phyloP scores from a whole-genome alignment of 495 filamentous ascomycete genomes.

The Bombardia bombarda region DNA sequence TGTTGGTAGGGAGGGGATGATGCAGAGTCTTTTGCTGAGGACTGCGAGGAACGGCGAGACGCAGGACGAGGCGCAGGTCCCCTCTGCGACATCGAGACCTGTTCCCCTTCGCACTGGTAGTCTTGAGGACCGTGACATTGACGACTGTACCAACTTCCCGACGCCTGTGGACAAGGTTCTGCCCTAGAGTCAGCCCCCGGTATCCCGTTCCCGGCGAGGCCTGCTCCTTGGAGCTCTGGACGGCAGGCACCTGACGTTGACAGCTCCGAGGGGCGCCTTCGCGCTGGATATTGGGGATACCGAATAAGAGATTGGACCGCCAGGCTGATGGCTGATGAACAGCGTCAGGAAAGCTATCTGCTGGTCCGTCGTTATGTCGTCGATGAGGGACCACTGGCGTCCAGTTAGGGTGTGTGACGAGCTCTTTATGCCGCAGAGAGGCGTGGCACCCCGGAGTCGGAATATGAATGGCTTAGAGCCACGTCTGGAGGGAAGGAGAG shows the following conservation, averaged over 20 bases:
- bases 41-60: constrained; percentile 30
- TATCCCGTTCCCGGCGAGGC: constrained; percentile 23
- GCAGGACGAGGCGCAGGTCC: constrained; percentile 39
- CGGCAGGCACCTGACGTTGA: constrained; percentile 10
- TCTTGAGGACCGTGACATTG: constrained; percentile 47
- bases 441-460: constrained; percentile 3
- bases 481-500: constrained; percentile 2
- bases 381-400: constrained; percentile 1
- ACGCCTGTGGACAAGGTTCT: constrained; percentile 8
- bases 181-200: constrained; percentile 18
- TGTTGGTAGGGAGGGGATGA: constrained; percentile 20
- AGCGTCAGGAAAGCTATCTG: background rate
- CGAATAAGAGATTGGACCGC: constrained; percentile 23
- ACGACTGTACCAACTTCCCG: constrained; percentile 24
- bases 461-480: constrained; percentile 1
- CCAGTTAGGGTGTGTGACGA: background rate
- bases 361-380: constrained; percentile 4
- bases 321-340: constrained; percentile 19
- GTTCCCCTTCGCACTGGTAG: constrained; percentile 45
- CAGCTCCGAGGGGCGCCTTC: constrained; percentile 16
- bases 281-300: constrained; percentile 17
- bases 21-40: constrained; percentile 16
- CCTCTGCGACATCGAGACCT: constrained; percentile 54
- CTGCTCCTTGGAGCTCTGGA: constrained; percentile 8
- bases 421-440: constrained; percentile 9